Conservation (phyloP, 2,329 filamentous ascomycete genomes). For the Diaporthe citri region DNA sequence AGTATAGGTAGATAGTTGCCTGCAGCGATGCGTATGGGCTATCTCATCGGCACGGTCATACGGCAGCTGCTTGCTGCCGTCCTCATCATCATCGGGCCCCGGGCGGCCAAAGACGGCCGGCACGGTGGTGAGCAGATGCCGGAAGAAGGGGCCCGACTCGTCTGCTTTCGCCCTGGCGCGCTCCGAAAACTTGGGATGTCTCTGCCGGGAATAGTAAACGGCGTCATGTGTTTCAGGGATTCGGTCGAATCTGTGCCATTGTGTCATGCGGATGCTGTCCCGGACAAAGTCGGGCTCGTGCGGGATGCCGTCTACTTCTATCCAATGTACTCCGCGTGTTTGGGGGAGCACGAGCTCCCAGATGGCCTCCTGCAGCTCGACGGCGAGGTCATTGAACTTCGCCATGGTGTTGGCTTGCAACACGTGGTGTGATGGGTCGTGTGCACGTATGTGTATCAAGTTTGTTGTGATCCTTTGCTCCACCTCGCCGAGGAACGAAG, state of each 20-base stretch:
- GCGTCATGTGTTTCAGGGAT: neutral
- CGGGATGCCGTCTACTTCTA: slow-evolving; percentile 3
- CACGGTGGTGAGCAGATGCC: neutral
- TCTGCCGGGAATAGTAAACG: neutral
- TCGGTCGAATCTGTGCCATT: neutral
- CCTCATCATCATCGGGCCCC: neutral
- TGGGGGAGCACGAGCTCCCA: slow-evolving; percentile 11
- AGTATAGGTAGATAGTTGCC: slow-evolving; percentile 18
- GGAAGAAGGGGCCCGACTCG: neutral
- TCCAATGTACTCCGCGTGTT: slow-evolving; percentile 6
- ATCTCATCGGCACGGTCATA: neutral
- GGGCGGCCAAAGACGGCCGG: neutral
- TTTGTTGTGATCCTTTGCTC: neutral
- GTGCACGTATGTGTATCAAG: neutral
- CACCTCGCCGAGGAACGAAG: neutral
- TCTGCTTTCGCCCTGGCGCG: neutral
- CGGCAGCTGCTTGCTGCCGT: neutral
- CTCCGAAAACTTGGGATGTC: neutral
- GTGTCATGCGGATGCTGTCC: neutral
- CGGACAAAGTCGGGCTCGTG: neutral
- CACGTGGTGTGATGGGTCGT: neutral
- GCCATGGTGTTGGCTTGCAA: neutral
- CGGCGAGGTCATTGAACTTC: slow-evolving; percentile 10
- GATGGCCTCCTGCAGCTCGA: slow-evolving; percentile 16
- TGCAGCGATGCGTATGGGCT: slow-evolving; percentile 13